These are phyloP conservation scores for Neurospora sublineolata DNA, from an alignment of 495 filamentous ascomycete species.

Conservation along the genomic window DNA sequence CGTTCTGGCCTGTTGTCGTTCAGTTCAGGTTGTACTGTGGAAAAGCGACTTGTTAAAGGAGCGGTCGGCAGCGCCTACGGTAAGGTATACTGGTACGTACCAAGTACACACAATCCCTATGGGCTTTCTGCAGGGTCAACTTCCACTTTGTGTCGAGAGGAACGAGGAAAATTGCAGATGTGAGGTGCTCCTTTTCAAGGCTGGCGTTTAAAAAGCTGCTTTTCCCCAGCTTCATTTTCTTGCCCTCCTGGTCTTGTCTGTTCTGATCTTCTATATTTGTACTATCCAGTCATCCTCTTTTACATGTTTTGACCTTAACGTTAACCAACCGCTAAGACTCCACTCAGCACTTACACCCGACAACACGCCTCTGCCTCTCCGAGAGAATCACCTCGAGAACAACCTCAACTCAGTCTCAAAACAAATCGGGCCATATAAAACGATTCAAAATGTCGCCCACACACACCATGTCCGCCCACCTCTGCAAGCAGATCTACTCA, in stretches of 20 bases:
- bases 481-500: slow-evolving; percentile 40
- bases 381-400: neutral
- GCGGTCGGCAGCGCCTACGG: neutral
- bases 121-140: neutral
- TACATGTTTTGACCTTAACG: neutral
- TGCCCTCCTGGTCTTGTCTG: neutral
- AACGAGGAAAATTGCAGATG: neutral
- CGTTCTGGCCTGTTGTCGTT: neutral
- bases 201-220: neutral
- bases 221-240: neutral
- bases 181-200: neutral
- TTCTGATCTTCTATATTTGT: neutral
- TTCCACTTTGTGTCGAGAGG: neutral
- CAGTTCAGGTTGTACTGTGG: neutral
- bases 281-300: neutral
- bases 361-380: neutral
- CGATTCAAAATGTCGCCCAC: slow-evolving; percentile 34
- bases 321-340: neutral
- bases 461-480: slow-evolving; percentile 41
- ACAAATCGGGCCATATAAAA: neutral
- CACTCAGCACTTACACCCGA: neutral
- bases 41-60: neutral
- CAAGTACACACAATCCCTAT: neutral
- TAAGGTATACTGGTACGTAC: neutral
- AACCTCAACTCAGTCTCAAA: neutral